Base-by-base conservation (phyloP, 2,329 filamentous ascomycete genomes). In the Epichloe glyceriae region DNA sequence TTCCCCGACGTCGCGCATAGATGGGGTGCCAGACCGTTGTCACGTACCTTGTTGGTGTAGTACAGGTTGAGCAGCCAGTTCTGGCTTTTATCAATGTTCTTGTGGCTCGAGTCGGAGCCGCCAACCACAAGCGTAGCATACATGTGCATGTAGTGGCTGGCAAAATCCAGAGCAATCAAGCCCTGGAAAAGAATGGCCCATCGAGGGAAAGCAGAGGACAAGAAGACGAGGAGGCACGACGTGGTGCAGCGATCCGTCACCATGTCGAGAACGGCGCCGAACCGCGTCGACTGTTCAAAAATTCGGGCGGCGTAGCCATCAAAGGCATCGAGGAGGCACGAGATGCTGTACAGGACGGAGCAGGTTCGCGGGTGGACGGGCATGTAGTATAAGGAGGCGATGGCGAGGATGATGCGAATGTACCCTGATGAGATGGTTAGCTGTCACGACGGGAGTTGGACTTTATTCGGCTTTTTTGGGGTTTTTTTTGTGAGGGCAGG, bases 111-210 rank as follows among this genome's bases (percentile, higher is more conserved):
- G 59, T 82, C 79, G 50, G 80, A 77, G 49, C 88, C 88, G 50
- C 86, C 88, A 81, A 95, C 93, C 57, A 84, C 83, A 62, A 96
- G 73, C 1, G 89, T 95, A 12, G 90, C 88, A 66, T 95, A 97
- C 93, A 98, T 98, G 73, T 98, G 93, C 75, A 97, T 91, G 67
- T 97, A 98, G 70, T 98, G 93, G 66, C 89, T 95, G 30, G 93
- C 86, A 57, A 98, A 78, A 69, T 98, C 93, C 61, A 98, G 72
- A 50, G 85, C 86, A 67, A 98, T 95, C 63, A 98, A 72, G 43
- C 85, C 81, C 73, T 98, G 93, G 77, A 98, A 98, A 53, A 97
- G 64, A 59, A 97, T 89, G 57, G 88, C 83, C 85, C 88, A 97
- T 52, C 90, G 81, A 4, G 93, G 93, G 71, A 95, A 98, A 19